Conservation (phyloP, 1,139 yeast species). For the Saccharomycopsis phalli region DNA sequence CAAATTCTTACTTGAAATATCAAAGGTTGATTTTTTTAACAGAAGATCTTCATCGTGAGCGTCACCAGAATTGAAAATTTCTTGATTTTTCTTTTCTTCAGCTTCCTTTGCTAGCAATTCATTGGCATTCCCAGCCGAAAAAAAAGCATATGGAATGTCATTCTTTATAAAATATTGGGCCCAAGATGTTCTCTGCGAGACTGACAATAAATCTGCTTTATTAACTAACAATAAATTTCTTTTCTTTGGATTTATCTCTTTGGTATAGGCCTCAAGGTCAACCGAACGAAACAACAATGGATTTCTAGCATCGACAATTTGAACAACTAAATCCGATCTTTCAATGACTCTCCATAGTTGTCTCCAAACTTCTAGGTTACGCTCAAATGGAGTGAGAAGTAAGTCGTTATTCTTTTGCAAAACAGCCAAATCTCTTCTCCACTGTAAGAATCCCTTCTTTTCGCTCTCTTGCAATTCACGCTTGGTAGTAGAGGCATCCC, state of each 20-base stretch:
- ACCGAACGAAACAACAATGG: slow-evolving; percentile 85
- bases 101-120: slow-evolving; percentile 54
- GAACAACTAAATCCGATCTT: slow-evolving; percentile 88
- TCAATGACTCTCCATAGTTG: slow-evolving; percentile 98
- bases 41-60: slow-evolving; percentile 1
- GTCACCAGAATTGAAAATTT: slow-evolving; percentile 10
- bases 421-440: slow-evolving; percentile 86
- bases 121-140: slow-evolving; percentile 84
- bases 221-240: slow-evolving; percentile 78
- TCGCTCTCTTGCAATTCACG: slow-evolving; percentile 80
- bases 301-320: slow-evolving; percentile 95
- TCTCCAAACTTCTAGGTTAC: slow-evolving; percentile 97
- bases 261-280: slow-evolving; percentile 80
- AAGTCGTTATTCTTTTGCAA: slow-evolving; percentile 70
- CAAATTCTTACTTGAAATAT: slow-evolving; percentile 23
- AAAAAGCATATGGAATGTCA: slow-evolving; percentile 79
- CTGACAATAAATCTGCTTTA: slow-evolving; percentile 83
- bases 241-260: slow-evolving; percentile 62
- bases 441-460: slow-evolving; percentile 80
- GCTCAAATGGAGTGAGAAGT: slow-evolving; percentile 90
- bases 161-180: slow-evolving; percentile 66
- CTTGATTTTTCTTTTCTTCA: slow-evolving; percentile 25
- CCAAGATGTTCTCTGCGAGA: slow-evolving; percentile 74
- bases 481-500: slow-evolving; percentile 68
- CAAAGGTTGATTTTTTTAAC: slow-evolving; percentile 16